Conservation (phyloP, 148 eudicot species). For the Cornus suecica region DNA sequence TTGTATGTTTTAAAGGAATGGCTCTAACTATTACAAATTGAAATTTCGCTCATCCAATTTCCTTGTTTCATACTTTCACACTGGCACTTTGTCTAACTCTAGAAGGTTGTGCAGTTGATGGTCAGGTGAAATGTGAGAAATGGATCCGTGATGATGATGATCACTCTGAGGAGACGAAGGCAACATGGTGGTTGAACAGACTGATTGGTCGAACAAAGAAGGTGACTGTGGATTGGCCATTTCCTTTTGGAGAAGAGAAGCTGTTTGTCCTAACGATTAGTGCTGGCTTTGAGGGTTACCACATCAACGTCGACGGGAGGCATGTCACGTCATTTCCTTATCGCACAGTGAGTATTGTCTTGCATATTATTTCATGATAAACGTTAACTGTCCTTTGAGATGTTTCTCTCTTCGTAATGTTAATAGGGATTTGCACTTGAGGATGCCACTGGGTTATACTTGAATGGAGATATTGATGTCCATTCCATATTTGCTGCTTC, state of each 20-base stretch:
- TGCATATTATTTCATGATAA: not conserved
- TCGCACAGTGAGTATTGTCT: conserved; percentile 64
- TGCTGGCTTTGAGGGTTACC: conserved; percentile 89
- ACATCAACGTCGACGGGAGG: conserved; percentile 76
- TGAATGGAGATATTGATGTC: conserved; percentile 71
- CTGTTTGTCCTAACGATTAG: conserved; percentile 74
- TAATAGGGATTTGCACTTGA: conserved; percentile 75
- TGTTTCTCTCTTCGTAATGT: conserved; percentile 6
- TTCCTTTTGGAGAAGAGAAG: conserved; percentile 77
- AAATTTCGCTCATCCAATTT: too few species aligned
- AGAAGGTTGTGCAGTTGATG: conserved; percentile 41
- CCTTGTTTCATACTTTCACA: too few species aligned
- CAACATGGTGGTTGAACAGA: conserved; percentile 77
- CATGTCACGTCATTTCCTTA: conserved; percentile 87
- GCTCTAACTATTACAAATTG: too few species aligned
- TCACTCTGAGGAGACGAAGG: conserved; percentile 57
- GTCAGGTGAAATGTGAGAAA: conserved; percentile 66
- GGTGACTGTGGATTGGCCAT: conserved; percentile 80
- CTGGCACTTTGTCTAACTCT: too few species aligned
- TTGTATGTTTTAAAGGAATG: too few species aligned
- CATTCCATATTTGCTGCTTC: conserved; percentile 78
- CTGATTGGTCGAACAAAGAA: conserved; percentile 64
- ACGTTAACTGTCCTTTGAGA: not conserved
- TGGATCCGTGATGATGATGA: conserved; percentile 76
- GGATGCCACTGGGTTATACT: conserved; percentile 88